Base-by-base conservation (phyloP, 371 early-diverging fungal genomes). In the Apophysomyces sp. region DNA sequence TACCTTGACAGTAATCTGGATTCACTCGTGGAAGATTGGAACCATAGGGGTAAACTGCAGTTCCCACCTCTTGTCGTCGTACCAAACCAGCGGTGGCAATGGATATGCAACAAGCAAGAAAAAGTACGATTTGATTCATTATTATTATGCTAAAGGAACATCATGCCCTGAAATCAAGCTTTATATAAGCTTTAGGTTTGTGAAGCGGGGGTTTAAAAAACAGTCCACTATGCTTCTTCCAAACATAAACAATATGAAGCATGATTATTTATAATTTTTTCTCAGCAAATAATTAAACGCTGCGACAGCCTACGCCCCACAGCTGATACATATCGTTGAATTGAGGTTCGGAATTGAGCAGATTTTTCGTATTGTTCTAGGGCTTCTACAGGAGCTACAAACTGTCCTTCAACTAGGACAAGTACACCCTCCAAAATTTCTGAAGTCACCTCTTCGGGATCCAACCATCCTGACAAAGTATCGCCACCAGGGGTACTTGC, bases 1-100 rank as follows among this genome's bases (percentile, higher is more conserved):
- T 61, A 61, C 57, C 62, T 41, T 55, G 28, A 31, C 62, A 61
- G 15, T 61, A 61, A 13, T 29, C 44, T 6, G 62, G 62, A 30
- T 61, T 61, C 8, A 41, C 30, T n/a, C 62, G 39, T 18, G 55
- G 61, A 13, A 52, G 37, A n/a, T 63, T 63, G 11, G 11, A n/a
- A n/a, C 37, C 49, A 58, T 37, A 53, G 5, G 63, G 63, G 11
- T 44, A 44, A 21, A 18, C 11, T 2, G 21, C 21, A 4, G 2
- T 9, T 21, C 18, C 16, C 3, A 4, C 3, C 16, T 18, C 36
- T 8, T 34, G 30, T 31, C 32, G 55, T 3, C 34, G 49, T 4
- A 21, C 21, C 8, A 44, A 21, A 21, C 49, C 21, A 4, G 21
- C 49, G 11, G 9, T 9, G 21, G 21, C 49, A 21, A 21, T 16